phyloP scores from a whole-genome alignment of 768 basidiomycete genomes.

The Russula abietina region DNA sequence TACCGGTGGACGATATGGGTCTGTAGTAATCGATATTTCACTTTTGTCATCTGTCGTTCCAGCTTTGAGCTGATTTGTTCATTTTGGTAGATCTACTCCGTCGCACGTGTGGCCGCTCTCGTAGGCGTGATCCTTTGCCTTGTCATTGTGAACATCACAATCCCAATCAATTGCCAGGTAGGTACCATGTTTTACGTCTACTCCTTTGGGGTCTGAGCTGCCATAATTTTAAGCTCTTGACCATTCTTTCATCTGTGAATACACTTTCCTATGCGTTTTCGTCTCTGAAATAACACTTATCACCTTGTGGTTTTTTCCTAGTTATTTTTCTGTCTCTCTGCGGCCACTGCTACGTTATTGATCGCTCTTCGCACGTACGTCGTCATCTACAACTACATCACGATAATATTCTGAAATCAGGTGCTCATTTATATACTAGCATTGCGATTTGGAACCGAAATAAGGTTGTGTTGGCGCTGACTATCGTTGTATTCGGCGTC shows the following conservation, averaged over 20 bases:
- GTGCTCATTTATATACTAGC: not conserved
- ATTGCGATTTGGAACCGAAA: slow-evolving; percentile 4
- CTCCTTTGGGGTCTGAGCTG: not conserved
- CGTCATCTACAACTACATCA: not conserved
- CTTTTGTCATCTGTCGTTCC: not conserved
- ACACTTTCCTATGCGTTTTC: not conserved
- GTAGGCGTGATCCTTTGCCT: not conserved
- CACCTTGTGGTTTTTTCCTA: not conserved
- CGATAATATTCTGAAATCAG: not conserved
- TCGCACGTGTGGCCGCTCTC: not conserved
- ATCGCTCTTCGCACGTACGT: slow-evolving; percentile 6
- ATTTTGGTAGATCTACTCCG: not conserved
- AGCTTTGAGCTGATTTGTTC: not conserved
- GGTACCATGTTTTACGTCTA: not conserved
- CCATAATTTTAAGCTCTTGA: not conserved
- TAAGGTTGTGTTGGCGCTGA: not conserved
- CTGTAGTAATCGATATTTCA: not conserved
- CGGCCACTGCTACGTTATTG: not conserved
- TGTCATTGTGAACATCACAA: not conserved
- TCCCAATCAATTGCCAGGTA: not conserved
- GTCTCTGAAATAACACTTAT: not conserved
- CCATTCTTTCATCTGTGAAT: not conserved
- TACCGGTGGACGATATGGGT: slow-evolving; percentile 1
- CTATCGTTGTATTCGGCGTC: not conserved
- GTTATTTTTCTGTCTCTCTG: not conserved